Conservation (phyloP, 108 stramenopile genomes). For the Pseudonitzschia delicatissima region DNA sequence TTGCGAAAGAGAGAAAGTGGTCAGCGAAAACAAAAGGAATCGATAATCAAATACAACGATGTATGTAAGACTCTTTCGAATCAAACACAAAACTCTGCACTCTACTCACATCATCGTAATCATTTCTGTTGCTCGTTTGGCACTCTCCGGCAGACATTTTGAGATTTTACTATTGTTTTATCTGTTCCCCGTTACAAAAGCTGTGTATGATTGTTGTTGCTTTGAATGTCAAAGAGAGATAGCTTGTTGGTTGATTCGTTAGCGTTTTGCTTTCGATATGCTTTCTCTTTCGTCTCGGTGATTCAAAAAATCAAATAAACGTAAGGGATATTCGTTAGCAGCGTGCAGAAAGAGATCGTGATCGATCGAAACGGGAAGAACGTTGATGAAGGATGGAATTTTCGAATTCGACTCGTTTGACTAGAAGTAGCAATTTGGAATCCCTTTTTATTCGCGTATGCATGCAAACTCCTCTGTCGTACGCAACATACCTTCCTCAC, state of each 20-base stretch:
- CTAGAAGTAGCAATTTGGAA: too few species aligned
- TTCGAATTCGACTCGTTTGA: background rate
- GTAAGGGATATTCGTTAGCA: background rate
- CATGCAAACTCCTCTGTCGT: too few species aligned
- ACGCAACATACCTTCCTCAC: too few species aligned
- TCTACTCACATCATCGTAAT: constrained; percentile 76
- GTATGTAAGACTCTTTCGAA: too few species aligned
- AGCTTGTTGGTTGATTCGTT: background rate
- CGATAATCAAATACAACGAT: too few species aligned
- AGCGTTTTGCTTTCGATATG: background rate
- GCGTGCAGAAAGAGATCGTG: background rate
- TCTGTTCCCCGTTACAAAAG: too few species aligned
- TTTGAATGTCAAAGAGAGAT: too few species aligned
- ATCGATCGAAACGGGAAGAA: constrained; percentile 1
- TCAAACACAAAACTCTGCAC: too few species aligned
- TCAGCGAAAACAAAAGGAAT: too few species aligned
- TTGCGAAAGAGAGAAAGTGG: too few species aligned
- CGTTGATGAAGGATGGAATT: background rate
- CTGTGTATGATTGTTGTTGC: background rate
- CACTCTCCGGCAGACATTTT: constrained; percentile 75
- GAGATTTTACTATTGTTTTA: background rate
- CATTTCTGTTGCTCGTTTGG: constrained; percentile 75
- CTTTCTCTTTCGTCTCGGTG: background rate
- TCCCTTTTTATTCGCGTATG: too few species aligned
- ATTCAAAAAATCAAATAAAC: background rate